phyloP scores from a whole-genome alignment of 1,284 basidiomycete genomes.

The Ceratobasidium sp. region DNA sequence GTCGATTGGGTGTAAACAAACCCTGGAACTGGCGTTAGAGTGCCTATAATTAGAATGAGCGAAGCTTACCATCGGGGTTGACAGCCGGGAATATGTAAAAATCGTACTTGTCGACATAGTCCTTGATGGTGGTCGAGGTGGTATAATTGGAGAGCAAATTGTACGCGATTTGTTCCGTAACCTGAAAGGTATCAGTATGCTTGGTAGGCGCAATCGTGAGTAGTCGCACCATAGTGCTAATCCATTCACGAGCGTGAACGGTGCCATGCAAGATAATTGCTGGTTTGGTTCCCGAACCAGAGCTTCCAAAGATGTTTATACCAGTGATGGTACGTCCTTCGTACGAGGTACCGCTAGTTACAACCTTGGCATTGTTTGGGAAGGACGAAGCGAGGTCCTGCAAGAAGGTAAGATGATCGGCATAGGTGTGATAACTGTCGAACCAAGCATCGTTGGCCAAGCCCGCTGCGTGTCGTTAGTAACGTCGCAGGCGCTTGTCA shows the following conservation, averaged over 20 bases:
- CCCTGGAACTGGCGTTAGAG: neutral
- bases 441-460: constrained; percentile 32
- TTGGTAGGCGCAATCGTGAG: neutral
- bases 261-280: constrained; percentile 37
- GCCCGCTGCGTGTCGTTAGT: neutral
- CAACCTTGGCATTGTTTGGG: constrained; percentile 36
- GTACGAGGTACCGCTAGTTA: constrained; percentile 26
- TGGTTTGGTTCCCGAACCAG: constrained; percentile 36
- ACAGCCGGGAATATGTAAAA: constrained; percentile 40
- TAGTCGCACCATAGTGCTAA: constrained; percentile 28
- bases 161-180: constrained; percentile 36
- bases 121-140: constrained; percentile 36
- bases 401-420: constrained; percentile 25
- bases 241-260: constrained; percentile 39
- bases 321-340: constrained; percentile 36
- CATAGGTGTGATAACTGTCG: constrained; percentile 20
- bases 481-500: neutral
- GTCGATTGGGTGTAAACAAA: constrained; percentile 35
- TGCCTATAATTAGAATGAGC: neutral
- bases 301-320: constrained; percentile 39
- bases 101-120: constrained; percentile 39
- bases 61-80: constrained; percentile 33
- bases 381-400: constrained; percentile 7
- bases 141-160: constrained; percentile 36
- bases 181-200: constrained; percentile 2